Evolutionary conservation across 108 stramenopile species (phyloP), one percentile per base, ranked within the genome.

Genomic region (Pinguiococcus pyrenoidosus): DNA sequence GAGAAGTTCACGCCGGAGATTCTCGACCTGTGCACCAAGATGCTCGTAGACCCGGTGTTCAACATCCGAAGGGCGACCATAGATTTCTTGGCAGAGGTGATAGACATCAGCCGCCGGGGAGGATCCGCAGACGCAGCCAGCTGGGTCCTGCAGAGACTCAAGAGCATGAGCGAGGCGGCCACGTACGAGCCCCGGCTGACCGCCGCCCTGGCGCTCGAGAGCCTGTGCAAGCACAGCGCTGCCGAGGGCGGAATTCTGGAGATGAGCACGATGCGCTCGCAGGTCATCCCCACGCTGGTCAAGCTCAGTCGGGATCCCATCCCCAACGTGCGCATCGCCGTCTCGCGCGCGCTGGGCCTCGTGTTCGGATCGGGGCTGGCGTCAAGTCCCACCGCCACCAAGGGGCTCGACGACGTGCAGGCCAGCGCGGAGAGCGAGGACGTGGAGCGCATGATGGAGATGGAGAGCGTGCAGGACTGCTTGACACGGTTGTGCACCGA

Each of bases 261-360:
- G 44, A 47, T 51, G 4, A 68, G 65, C 21, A 48, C 64, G 32
- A 77, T 73, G 3, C 37, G 56, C 26, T 44, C 46, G 34, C 83
- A 87, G 49, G 51, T 91, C 13, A 63, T 98, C 13, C 89, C 89
- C 6, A 59, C 86, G 16, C 54, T 91, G n/a, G 49, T 94, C 16
- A 73, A 81, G 40, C 85, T 98, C 87, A 82, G 85, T 2, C 71
- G 65, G 3, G 96, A 98, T 52, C 64, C 76, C n/a, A 90, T 91
- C 17, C 81, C 96, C 5, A 97, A 97, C 62, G 87, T 97, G 29
- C 80, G 96, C 22, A 89, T 97, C 56, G 92, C 89, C 64, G 88
- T 21, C 29, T 23, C 20, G 8, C 13, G 8, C 18, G 29, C 39
- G 20, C 39, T 8, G 10, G 7, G 20, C 3, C n/a, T 17, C 29